Percentiles rank a stretch among this genome's conserved stretches.
phyloP scores from a whole-genome alignment of 2,329 filamentous ascomycete genomes.

The Neocatenulostroma microsporum region DNA sequence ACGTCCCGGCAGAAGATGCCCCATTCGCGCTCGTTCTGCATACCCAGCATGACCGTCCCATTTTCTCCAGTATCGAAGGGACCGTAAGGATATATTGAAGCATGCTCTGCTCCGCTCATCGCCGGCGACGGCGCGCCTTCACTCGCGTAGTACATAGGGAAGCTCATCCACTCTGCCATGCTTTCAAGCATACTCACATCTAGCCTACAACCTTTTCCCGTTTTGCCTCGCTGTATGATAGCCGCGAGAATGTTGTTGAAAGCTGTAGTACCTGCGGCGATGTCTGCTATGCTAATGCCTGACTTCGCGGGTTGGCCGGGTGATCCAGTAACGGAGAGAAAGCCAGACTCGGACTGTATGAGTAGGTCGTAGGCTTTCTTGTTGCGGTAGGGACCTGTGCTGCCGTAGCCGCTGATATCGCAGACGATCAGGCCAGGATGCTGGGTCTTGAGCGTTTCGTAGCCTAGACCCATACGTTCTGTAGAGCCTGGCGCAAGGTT shows the following conservation, averaged over 20 bases:
- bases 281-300: conserved; percentile 87
- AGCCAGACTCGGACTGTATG: conserved; percentile 64
- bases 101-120: conserved; percentile 46
- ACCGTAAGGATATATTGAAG: conserved; percentile 51
- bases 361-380: conserved; percentile 98
- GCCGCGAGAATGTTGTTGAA: conserved; percentile 93
- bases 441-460: conserved; percentile 64
- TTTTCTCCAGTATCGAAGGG: conserved; percentile 45
- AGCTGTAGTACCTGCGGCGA: conserved; percentile 89
- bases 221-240: conserved; percentile 54
- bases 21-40: conserved; percentile 54
- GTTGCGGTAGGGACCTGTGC: conserved; percentile 79
- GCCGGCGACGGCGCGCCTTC: conserved; percentile 38
- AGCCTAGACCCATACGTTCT: conserved; percentile 87
- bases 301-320: conserved; percentile 88
- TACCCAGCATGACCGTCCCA: conserved; percentile 46
- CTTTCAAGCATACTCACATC: conserved; percentile 53
- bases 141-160: conserved; percentile 59
- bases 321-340: conserved; percentile 63
- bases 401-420: conserved; percentile 92
- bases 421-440: conserved; percentile 85
- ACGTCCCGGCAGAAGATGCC: conserved; percentile 42
- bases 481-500: conserved; percentile 88
- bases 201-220: conserved; percentile 42
- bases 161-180: conserved; percentile 54